Conservation (phyloP, 2,329 filamentous ascomycete species). For the Monosporascus cannonballus region DNA sequence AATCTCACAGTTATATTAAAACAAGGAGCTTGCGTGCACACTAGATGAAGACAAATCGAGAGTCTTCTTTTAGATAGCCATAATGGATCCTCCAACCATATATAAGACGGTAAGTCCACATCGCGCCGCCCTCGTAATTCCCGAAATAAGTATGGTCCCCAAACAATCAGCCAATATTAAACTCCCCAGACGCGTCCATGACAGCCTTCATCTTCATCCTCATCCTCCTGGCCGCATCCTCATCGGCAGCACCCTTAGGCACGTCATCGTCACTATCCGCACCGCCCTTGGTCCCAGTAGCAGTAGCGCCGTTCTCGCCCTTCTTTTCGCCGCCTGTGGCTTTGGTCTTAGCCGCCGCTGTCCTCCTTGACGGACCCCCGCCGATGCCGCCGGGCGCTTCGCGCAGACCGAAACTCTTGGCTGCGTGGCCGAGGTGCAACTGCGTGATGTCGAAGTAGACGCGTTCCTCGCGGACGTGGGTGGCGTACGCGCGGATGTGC, state of each 20-base stretch:
- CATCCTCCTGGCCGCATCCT: conserved; percentile 58
- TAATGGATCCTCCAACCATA: too few relatives aligned
- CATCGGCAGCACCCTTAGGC: conserved; percentile 39
- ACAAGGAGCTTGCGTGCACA: too few relatives aligned
- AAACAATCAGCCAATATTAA: conserved; percentile 53
- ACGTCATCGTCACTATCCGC: conserved; percentile 23
- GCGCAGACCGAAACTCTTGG: conserved; percentile 86
- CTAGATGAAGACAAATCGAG: too few relatives aligned
- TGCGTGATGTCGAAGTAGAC: conserved; percentile 86
- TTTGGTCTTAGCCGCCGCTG: conserved; percentile 31
- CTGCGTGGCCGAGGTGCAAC: conserved; percentile 85
- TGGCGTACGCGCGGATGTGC: conserved; percentile 91
- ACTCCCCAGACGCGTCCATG: conserved; percentile 55
- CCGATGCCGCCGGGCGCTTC: conserved; percentile 84
- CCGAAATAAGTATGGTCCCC: neutral
- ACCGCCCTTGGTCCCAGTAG: neutral
- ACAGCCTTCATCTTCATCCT: conserved; percentile 55
- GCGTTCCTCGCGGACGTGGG: conserved; percentile 80
- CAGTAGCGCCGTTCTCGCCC: conserved; percentile 11
- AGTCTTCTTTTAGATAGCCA: too few relatives aligned
- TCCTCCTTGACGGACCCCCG: conserved; percentile 43
- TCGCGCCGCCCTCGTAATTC: too few relatives aligned
- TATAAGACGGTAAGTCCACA: too few relatives aligned
- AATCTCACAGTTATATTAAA: too few relatives aligned
- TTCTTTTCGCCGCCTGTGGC: conserved; percentile 23